These are phyloP conservation scores for Geranium brycei DNA, from an alignment of 345 rosid genomes.

Conservation along the genomic window DNA sequence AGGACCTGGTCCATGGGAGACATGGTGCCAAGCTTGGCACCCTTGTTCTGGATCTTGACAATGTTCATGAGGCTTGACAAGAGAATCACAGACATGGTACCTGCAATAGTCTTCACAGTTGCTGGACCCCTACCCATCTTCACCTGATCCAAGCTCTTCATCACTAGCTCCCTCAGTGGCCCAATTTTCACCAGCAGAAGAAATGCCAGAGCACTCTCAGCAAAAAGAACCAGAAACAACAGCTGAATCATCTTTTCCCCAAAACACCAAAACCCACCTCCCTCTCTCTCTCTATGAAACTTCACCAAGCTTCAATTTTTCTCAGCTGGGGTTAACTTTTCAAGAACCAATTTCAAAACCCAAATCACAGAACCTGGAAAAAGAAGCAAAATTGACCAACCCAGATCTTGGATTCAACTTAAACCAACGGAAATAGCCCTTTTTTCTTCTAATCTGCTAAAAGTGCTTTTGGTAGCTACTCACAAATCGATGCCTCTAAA, in stretches of 20 bases:
- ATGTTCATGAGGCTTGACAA: constrained; percentile 72
- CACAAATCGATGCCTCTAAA: not conserved
- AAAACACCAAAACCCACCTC: constrained; percentile 8
- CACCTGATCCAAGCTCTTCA: constrained; percentile 76
- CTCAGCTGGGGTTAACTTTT: constrained; percentile 5
- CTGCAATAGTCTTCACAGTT: constrained; percentile 85
- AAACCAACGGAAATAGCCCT: not conserved
- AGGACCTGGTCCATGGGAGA: constrained; percentile 99
- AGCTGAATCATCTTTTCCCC: constrained; percentile 61
- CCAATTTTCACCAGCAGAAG: constrained; percentile 70
- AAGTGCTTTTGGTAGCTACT: not conserved
- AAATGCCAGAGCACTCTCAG: constrained; percentile 59
- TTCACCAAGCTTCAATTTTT: constrained; percentile 5
- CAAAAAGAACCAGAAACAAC: constrained; percentile 66
- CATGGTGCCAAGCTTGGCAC: constrained; percentile 94
- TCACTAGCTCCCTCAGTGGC: constrained; percentile 78
- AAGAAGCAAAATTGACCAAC: constrained; percentile 4
- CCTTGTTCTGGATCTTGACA: constrained; percentile 91
- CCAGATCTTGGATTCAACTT: too few relatives aligned
- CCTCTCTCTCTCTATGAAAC: constrained; percentile 7
- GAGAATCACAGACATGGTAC: constrained; percentile 80
- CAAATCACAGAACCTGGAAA: not conserved
- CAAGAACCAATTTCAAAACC: constrained; percentile 3
- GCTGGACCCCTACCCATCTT: constrained; percentile 90
- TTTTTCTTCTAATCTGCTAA: too few relatives aligned